These are phyloP conservation scores for Bocquillonia castaneifolia DNA, from an alignment of 441 rosid genomes.

Conservation along the genomic window DNA sequence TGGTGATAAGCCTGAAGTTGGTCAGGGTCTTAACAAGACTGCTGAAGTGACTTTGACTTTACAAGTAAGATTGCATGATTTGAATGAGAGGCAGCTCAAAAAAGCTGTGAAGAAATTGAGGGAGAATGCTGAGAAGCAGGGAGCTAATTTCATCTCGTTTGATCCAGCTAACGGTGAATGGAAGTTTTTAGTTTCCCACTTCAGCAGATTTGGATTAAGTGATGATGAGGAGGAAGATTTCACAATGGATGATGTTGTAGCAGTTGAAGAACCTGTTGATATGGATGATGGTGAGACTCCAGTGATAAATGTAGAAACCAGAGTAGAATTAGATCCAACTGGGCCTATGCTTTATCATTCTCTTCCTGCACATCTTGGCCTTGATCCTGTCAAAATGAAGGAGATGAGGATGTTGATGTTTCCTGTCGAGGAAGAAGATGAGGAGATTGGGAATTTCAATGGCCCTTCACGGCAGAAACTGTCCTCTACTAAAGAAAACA, in stretches of 20 bases:
- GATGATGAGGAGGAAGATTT: conserved; percentile 93
- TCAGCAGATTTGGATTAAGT: conserved; percentile 88
- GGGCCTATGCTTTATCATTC: conserved; percentile 84
- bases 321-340: conserved; percentile 38
- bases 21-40: conserved; percentile 82
- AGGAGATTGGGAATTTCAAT: conserved; percentile 34
- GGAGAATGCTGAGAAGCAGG: conserved; percentile 55
- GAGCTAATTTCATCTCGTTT: conserved; percentile 69
- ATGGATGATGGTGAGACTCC: conserved; percentile 41
- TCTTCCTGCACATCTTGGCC: conserved; percentile 90
- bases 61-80: conserved; percentile 24
- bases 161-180: conserved; percentile 54
- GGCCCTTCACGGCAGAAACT: conserved; percentile 28
- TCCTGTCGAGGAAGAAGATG: conserved; percentile 51
- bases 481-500: conserved; percentile 40
- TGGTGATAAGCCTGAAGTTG: conserved; percentile 60
- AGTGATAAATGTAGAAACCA: conserved; percentile 42
- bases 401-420: conserved; percentile 60
- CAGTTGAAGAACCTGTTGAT: conserved; percentile 34
- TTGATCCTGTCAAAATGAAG: conserved; percentile 78
- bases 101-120: conserved; percentile 45
- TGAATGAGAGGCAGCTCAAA: conserved; percentile 28
- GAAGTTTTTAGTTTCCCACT: conserved; percentile 80
- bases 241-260: conserved; percentile 57
- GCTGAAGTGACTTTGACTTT: conserved; percentile 75